Evolutionary conservation across 1,284 basidiomycete species (phyloP), one percentile per base, ranked within the genome.

Genomic region (Apiotrichum porosum): DNA sequence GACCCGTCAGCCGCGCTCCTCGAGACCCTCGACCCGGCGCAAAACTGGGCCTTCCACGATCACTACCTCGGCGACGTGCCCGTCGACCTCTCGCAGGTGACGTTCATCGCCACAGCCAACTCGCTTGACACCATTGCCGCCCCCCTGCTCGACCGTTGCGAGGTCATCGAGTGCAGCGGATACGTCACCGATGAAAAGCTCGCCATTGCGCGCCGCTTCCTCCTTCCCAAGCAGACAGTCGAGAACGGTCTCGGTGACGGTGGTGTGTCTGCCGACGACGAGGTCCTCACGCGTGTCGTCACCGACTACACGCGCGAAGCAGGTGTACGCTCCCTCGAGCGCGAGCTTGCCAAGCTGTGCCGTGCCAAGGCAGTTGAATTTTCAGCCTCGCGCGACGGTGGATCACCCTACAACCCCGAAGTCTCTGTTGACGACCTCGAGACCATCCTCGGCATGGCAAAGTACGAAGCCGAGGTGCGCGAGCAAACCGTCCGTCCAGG

Each of bases 21-120:
- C 26, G 94, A 98, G 75, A 94, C 97, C 84, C 78, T 98, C 42
- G 94, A 98, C 71, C 94, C 94, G 0, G 94, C 97, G 65, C 94
- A 98, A 76, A 97, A 98, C 71, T 86, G 84, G 44, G 84, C 83
- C 28, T 97, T 97, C 79, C 78, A 95, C 58, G 94, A 97, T 69
- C 92, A 95, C 57, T 71, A 69, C 51, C 61, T 71, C 68, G 91
- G 93, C 82, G 91, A 97, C 63, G 89, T 97, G 19, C 90, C 94
- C 5, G 86, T 97, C 47, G 92, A 98, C 66, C 80, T 97, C 8
- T 93, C 89, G 4, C 84, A 90, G 37, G 90, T 97, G 28, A 81
- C 97, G 2, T 98, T 97, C 71, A 89, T 97, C 47, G 93, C 78
- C 18, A 61, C 63, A 67, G 90, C 90, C 24, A 95, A 95, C 74